These are phyloP conservation scores for Microcos paniculata DNA, from an alignment of 345 rosid genomes.

Conservation along the genomic window DNA sequence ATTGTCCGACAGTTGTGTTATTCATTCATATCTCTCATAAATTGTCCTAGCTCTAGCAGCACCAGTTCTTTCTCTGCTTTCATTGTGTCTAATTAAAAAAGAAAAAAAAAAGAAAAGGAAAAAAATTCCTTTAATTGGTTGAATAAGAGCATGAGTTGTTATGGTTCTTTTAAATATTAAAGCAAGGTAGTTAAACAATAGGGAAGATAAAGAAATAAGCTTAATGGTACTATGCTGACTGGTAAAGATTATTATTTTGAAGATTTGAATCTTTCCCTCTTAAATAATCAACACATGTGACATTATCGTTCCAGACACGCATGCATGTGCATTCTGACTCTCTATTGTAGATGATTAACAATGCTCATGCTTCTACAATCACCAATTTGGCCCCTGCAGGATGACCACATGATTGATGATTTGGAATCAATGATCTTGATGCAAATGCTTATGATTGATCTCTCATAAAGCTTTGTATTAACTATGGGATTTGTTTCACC, in stretches of 20 bases:
- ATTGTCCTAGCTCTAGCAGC: background rate
- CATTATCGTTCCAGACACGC: background rate
- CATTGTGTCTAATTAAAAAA: background rate
- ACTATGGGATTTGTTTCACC: background rate
- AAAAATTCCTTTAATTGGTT: background rate
- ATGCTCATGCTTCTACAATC: conserved; percentile 3
- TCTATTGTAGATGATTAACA: background rate
- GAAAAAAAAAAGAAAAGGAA: background rate
- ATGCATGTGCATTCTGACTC: conserved; percentile 13
- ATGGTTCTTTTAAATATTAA: background rate
- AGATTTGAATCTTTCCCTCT: background rate
- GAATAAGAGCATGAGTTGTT: background rate
- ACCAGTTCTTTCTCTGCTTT: background rate
- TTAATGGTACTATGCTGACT: background rate
- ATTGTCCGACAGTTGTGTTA: background rate
- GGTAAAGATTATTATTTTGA: background rate
- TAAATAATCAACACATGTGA: conserved; percentile 11
- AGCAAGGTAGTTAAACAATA: background rate
- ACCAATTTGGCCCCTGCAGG: background rate
- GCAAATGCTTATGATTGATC: conserved; percentile 2
- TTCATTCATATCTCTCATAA: background rate
- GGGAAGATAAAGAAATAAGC: background rate
- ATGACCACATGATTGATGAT: background rate
- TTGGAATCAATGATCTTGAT: background rate
- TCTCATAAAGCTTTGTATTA: background rate